Conservation (phyloP, 805 yeast species). For the Torulaspora gathmanii region DNA sequence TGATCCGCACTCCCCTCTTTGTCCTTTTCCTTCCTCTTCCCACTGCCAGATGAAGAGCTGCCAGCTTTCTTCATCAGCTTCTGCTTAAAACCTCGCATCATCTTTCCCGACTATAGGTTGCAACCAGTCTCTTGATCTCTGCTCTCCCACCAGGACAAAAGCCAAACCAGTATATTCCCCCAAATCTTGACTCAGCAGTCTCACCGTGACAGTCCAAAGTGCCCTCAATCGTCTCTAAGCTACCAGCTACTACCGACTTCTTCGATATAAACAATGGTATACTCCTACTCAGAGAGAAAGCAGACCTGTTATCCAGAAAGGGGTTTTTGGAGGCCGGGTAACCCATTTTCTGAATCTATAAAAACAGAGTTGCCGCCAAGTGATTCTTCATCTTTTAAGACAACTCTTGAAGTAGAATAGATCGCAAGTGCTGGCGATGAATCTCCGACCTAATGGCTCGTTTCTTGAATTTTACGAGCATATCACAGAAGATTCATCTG, state of each 20-base stretch:
- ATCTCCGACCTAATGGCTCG: background rate
- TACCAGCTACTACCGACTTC: background rate
- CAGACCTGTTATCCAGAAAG: background rate
- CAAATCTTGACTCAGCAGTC: background rate
- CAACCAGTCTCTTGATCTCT: background rate
- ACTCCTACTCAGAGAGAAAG: background rate
- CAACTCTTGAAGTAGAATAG: no score
- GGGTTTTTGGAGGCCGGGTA: constrained; percentile 3
- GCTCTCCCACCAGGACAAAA: background rate
- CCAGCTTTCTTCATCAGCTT: constrained; percentile 39
- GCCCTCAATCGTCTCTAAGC: background rate
- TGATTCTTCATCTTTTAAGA: no score
- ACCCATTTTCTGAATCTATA: background rate
- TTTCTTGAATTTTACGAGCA: background rate
- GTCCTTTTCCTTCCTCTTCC: constrained; percentile 42
- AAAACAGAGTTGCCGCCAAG: no score
- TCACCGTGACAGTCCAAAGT: background rate
- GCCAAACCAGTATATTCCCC: background rate
- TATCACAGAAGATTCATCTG: background rate
- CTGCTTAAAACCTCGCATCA: constrained; percentile 74
- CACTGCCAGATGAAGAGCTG: constrained; percentile 34
- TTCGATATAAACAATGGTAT: background rate
- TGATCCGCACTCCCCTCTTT: constrained; percentile 34
- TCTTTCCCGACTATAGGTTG: constrained; percentile 31
- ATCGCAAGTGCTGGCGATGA: background rate